Conservation (phyloP, 129 eudicot genomes). For the Centella asiatica region DNA sequence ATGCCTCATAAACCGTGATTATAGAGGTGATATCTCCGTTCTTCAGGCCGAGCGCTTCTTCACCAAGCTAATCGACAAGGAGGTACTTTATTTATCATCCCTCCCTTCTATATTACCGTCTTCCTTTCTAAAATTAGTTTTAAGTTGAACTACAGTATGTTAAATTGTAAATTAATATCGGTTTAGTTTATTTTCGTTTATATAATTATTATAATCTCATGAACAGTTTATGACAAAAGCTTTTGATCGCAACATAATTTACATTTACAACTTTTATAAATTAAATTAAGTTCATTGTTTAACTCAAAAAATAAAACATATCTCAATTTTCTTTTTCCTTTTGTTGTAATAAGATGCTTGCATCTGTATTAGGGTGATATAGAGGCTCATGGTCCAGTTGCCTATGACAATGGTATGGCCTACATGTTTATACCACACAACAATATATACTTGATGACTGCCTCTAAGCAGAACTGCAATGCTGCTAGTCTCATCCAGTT, state of each 20-base stretch:
- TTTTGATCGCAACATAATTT: too few relatives aligned
- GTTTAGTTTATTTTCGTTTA: too few relatives aligned
- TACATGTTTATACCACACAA: constrained; percentile 80
- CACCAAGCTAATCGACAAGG: constrained; percentile 61
- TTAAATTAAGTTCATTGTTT: too few relatives aligned
- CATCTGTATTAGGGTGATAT: constrained; percentile 40
- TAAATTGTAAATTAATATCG: too few relatives aligned
- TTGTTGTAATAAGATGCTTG: not conserved
- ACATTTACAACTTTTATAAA: too few relatives aligned
- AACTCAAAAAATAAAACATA: too few relatives aligned
- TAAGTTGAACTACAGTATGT: too few relatives aligned
- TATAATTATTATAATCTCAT: too few relatives aligned
- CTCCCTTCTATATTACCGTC: too few relatives aligned
- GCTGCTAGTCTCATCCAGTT: constrained; percentile 79
- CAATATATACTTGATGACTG: constrained; percentile 74
- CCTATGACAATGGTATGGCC: constrained; percentile 62
- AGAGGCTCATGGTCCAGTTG: constrained; percentile 68
- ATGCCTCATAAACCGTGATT: constrained; percentile 52
- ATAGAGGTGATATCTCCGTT: constrained; percentile 48
- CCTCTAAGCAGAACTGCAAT: constrained; percentile 71
- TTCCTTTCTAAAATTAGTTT: too few relatives aligned
- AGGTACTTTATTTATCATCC: too few relatives aligned
- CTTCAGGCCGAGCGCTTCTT: constrained; percentile 61
- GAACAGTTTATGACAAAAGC: too few relatives aligned
- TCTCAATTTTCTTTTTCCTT: not conserved